Evolutionary conservation across 2,329 filamentous ascomycete species (phyloP), one percentile per base, ranked within the genome.

Genomic region (Fusarium clavum): DNA sequence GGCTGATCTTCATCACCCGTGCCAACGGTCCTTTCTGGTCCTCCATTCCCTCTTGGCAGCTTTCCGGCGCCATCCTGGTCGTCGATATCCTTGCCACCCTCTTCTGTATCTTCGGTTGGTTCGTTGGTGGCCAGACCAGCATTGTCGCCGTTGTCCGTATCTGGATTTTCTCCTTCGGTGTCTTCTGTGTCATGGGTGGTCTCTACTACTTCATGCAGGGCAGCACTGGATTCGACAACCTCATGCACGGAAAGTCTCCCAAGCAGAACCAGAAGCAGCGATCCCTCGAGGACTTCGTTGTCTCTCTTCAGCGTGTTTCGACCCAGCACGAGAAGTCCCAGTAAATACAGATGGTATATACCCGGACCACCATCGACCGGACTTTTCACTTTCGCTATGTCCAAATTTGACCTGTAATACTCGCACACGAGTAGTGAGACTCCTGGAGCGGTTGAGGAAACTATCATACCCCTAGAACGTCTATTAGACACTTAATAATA

Each of bases 1-100:
- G 94, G 94, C 88, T 97, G 55, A 97, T 97, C 82, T 97, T 97
- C 86, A 95, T 97, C 83, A 97, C 94, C 71, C 93, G 94, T 86
- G 92, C 93, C 83, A 94, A 94, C 82, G 93, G 94, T 77, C 93
- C 93, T 57, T 95, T 97, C 87, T 97, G 93, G 93, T 94, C 92
- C 5, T 94, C 92, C 25, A 88, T 94, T 63, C 94, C 94, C 64
- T 97, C 93, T 66, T 94, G 93, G 92, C 92, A 97, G 82, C 86
- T 97, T 46, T 81, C 86, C 58, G 90, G 90, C 67, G 94, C 94
- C 70, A 94, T 97, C 71, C 79, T 96, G 49, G 73, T 93, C 52
- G 94, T 97, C 77, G 93, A 97, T 78, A 87, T 96, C 74, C 82
- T 97, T 62, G 93, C 94, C 70, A 97, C 93, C 41, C 86, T 94